These are phyloP conservation scores for Malus asiatica DNA, from an alignment of 306 rosid species.

Conservation along the genomic window DNA sequence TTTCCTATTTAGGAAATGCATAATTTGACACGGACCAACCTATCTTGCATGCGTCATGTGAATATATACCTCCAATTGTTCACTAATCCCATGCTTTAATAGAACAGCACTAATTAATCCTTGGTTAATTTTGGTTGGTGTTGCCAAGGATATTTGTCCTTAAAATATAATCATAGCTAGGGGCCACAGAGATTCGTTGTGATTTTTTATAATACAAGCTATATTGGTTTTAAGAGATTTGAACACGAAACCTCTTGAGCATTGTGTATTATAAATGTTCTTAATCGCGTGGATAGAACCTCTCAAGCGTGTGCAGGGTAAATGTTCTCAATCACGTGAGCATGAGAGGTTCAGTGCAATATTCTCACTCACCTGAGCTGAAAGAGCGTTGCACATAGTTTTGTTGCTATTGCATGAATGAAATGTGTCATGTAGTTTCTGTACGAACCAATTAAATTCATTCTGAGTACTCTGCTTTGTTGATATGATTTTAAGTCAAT, in stretches of 20 bases:
- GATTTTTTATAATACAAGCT: background rate
- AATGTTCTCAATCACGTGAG: no score
- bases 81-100: background rate
- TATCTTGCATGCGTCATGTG: background rate
- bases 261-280: background rate
- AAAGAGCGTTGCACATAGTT: background rate
- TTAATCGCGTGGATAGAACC: no score
- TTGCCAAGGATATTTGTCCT: background rate
- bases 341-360: no score
- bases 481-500: background rate
- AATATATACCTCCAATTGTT: background rate
- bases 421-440: background rate
- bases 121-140: background rate
- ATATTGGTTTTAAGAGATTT: background rate
- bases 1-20: constrained; percentile 14
- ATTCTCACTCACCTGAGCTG: no score
- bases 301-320: background rate
- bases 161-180: background rate
- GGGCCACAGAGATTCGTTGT: background rate
- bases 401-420: background rate
- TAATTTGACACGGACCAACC: background rate
- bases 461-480: background rate
- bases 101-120: constrained; percentile 2
- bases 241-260: background rate
- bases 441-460: background rate